Evolutionary conservation across 2,329 filamentous ascomycete genomes (phyloP), one percentile per base, ranked within the genome.

Genomic region (Beauveria pseudobassiana): DNA sequence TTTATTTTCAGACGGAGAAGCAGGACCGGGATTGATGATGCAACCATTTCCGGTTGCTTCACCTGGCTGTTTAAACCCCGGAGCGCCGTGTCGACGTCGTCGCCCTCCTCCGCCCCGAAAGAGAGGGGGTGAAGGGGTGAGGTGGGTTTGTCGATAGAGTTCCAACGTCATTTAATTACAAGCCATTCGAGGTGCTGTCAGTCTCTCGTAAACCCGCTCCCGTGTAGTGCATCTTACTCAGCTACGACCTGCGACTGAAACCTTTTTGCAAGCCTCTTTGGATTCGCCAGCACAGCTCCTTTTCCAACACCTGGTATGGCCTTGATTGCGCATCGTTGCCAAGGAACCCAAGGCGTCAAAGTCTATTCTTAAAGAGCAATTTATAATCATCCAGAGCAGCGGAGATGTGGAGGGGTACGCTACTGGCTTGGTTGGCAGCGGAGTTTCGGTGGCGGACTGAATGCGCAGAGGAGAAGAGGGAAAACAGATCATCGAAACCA

Each of bases 101-200:
- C 30, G 9, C 42, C 54, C 24, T 24, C 43, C 24, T 45, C 14
- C 52, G n/a, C 50, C 38, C 8, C 26, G 3, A 16, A 51, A 20
- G 8, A 30, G 30, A 30, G 30, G 30, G 30, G 30, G 30, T 30
- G 9, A 30, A 10, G 30, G 30, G 49, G 16, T 1, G 7, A 40
- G 16, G 18, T 45, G 18, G 28, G 20, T 22, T 46, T 24, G 24
- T 28, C 55, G 55, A 59, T 59, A 51, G 24, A 45, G 56, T 59
- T 59, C 56, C 30, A 50, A 59, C 46, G 56, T 59, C 56, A 51
- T 59, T n/a, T 30, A 30, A 12, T 30, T 22, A 45, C 30, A 26
- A 24, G 34, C 46, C 46, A 34, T 2, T 40, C 22, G 16, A 22
- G 46, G 28, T 30, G 30, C 30, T 3, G 18, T 7, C 5, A 18